Base-by-base conservation (phyloP, 331 rosid species). In the Rosa hybrid region DNA sequence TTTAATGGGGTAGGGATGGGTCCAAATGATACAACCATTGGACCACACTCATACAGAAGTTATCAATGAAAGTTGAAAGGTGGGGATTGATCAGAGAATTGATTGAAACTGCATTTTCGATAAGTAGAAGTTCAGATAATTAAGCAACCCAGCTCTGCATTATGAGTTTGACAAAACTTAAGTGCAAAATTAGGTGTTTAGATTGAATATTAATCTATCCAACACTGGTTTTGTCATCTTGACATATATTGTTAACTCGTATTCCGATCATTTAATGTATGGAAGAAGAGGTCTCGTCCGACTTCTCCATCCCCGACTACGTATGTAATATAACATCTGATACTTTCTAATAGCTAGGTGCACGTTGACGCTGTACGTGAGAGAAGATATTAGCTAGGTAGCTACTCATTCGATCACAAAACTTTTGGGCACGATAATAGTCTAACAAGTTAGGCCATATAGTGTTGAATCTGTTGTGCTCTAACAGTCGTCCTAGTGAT, bases 11-110 rank as follows among this genome's bases (percentile, higher is more conserved):
- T 34, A 73, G 50, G 67, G n/a, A 38, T 13, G 25, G 77, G 34
- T 42, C 49, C 57, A 21, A 46, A 71, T 57, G 41, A 25, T 13
- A 18, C 44, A 14, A 25, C 23, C 60, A 48, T 12, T 16, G 45
- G 62, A 71, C 50, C 78, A 57, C 50, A 39, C 56, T 75, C 11
- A 27, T 64, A 5, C 2, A 30, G 11, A 65, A 65, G 42, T 21
- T 25, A 65, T 27, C 45, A 65, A 65, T 65, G 54, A 21, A 74
- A 60, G 39, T 57, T 56, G 41, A 74, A 74, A 74, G n/a, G 23
- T 38, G 21, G 7, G n/a, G 9, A 17, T 20, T 56, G 62, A 56
- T 34, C 39, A 20, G 62, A 56, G 34, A 30, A 30, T 30, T 30
- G 25, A 30, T 30, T 2, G 27, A 56, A 54, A 56, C 62, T 20